Evolutionary conservation across 2,329 filamentous ascomycete species (phyloP), one percentile per base, ranked within the genome.

Genomic region (Cladorrhinum sp.): DNA sequence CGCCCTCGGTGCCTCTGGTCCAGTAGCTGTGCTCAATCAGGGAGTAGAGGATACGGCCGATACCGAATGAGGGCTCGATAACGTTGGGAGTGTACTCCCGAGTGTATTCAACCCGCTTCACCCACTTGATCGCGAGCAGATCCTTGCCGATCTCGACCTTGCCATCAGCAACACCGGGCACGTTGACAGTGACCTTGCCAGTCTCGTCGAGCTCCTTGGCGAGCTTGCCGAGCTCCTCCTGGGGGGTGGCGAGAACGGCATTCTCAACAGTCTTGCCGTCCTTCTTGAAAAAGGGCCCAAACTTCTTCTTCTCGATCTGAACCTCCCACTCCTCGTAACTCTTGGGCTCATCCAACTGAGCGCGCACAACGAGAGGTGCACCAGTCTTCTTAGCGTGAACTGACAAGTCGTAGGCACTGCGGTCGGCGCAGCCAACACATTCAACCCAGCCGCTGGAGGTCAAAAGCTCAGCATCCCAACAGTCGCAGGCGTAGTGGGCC

Each of bases 371-470:
- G 21, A 99, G 83, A 48, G 92, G 87, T 14, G 90, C 87, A 62
- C 92, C 92, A 30, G 95, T 98, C 80, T 92, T 93, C 79, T 96
- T 94, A 73, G 89, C 88, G 77, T 98, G 95, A 9, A 97, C 93
- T 36, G 86, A 89, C 74, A 98, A 76, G 76, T 99, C 95, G 75
- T 96, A 99, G 20, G 95, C 95, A 73, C 91, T 96, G 70, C 95
- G 87, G 74, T 74, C 94, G 63, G 95, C 95, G 75, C 95, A 98
- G 64, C 95, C 95, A 71, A 98, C 94, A 75, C 94, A 98, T 80
- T 99, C 95, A 65, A 98, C 91, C 95, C 95, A 99, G 74, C 95
- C 95, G 71, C 93, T 93, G 64, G 90, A 93, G 61, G 91, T 98
- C 65, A 90, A 81, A 59, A 99, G 80, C 76, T 99, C 95, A 14